Percentiles rank a stretch among this genome's conserved stretches.
Conservation (phyloP, 2,329 filamentous ascomycete genomes). For the Camillea tinctor region DNA sequence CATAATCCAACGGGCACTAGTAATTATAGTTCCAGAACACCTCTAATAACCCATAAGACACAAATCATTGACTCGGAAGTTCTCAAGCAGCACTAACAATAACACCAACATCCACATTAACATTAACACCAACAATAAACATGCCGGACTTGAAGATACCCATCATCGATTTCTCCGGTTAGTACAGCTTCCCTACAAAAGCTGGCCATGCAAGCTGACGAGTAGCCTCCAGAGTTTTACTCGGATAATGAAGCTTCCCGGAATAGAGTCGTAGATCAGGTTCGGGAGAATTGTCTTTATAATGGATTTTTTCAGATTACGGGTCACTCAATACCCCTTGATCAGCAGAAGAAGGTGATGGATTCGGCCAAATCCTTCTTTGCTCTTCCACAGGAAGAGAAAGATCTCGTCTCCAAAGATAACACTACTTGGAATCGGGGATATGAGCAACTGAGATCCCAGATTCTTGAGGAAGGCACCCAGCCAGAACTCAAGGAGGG, state of each 20-base stretch:
- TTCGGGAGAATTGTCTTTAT: conserved; percentile 5
- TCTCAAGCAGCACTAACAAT: too few relatives aligned
- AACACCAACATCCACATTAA: too few relatives aligned
- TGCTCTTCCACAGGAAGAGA: conserved; percentile 9
- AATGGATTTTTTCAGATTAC: conserved; percentile 14
- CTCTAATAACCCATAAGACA: too few relatives aligned
- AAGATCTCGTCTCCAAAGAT: not conserved
- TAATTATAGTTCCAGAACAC: too few relatives aligned
- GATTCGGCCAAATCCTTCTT: conserved; percentile 10
- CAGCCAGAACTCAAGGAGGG: conserved; percentile 27
- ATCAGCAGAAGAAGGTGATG: conserved; percentile 6
- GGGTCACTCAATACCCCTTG: conserved; percentile 7
- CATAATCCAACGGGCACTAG: too few relatives aligned
- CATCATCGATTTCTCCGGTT: too few relatives aligned
- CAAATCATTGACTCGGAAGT: too few relatives aligned
- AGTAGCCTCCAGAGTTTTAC: too few relatives aligned
- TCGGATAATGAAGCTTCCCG: conserved; percentile 12
- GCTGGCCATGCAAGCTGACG: too few relatives aligned
- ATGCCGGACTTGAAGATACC: too few relatives aligned
- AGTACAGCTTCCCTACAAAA: too few relatives aligned
- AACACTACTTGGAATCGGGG: conserved; percentile 14
- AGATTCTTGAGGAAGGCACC: conserved; percentile 16
- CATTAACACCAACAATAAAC: too few relatives aligned
- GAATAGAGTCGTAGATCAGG: not conserved
- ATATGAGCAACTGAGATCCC: conserved; percentile 9